Evolutionary conservation across 176 grass and related monocot species (phyloP), one percentile per base, ranked within the genome.

Genomic region (Cenchrus americanus): DNA sequence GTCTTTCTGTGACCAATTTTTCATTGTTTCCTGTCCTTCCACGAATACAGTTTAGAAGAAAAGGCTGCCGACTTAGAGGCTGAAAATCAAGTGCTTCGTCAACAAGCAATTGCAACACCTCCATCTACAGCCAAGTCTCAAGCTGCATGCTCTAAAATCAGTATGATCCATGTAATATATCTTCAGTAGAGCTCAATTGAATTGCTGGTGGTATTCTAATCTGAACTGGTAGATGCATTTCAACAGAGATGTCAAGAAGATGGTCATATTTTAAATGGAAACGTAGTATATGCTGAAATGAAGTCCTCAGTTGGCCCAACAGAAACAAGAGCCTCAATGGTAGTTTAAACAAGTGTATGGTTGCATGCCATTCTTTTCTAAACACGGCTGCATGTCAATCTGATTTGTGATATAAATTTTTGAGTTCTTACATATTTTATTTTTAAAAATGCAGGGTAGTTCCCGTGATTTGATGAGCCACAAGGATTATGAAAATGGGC

Each of bases 261-360:
- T 90, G 90, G 90, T 70, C 82, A 83, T 89, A 87, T 62, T 90
- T 91, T 81, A 89, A 94, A 85, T 92, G 89, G 87, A 84, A 88
- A 83, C 76, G 68, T 71, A 85, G 76, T 69, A 75, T 83, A 85
- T 91, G 85, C 80, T 87, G 84, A 83, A 84, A 82, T 58, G 60
- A 86, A 69, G 64, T 71, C 64, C 34, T 77, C 78, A 53, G 14
- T 69, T 62, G 78, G 64, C 73, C 64, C 47, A 73, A 70, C 53
- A 79, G 83, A 85, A 83, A 62, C 75, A 84, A 91, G 69, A 80
- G 43, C 57, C 50, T 84, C 77, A 69, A 83, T 88, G 88, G 90
- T 96, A 82, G 69, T 83, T 83, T 62, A 79, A 83, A 46, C 60
- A 80, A 80, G 69, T 70, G 75, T 68, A 73, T 66, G 50, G 62